phyloP scores from a whole-genome alignment of 2,329 filamentous ascomycete genomes.

The Fusarium chaquense region DNA sequence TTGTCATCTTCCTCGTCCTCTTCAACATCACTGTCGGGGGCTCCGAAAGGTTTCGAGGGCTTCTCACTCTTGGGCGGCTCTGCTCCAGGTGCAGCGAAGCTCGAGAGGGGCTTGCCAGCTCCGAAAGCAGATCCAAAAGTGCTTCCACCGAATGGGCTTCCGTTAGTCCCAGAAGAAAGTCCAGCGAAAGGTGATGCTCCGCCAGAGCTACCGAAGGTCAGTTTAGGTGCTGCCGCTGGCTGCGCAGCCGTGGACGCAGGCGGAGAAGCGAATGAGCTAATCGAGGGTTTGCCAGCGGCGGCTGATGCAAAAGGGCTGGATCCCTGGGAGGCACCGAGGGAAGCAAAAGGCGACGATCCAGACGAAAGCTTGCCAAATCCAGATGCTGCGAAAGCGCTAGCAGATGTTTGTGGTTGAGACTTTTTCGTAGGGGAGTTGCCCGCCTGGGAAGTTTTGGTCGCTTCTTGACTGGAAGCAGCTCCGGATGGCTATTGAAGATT shows the following conservation, averaged over 20 bases:
- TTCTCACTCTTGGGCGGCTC: slow-evolving; percentile 67
- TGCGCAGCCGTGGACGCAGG: slow-evolving; percentile 40
- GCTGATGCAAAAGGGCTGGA: slow-evolving; percentile 63
- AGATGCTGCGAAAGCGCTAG: slow-evolving; percentile 75
- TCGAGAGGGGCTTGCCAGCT: slow-evolving; percentile 65
- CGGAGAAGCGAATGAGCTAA: slow-evolving; percentile 53
- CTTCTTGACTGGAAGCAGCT: slow-evolving; percentile 34
- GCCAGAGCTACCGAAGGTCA: slow-evolving; percentile 61
- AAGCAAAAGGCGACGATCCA: slow-evolving; percentile 73
- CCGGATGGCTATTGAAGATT: slow-evolving; percentile 39
- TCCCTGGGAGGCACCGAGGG: slow-evolving; percentile 61
- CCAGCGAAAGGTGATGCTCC: slow-evolving; percentile 62
- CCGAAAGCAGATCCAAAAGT: slow-evolving; percentile 54
- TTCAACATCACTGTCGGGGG: slow-evolving; percentile 74
- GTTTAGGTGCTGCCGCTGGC: slow-evolving; percentile 56
- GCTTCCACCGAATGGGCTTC: slow-evolving; percentile 56
- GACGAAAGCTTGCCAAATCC: slow-evolving; percentile 75
- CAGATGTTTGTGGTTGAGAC: slow-evolving; percentile 58
- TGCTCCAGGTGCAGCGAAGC: slow-evolving; percentile 75
- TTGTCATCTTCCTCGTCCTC: slow-evolving; percentile 58
- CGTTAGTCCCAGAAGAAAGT: slow-evolving; percentile 57
- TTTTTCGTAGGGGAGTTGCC: slow-evolving; percentile 46
- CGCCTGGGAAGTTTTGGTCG: slow-evolving; percentile 39
- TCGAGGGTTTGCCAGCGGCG: slow-evolving; percentile 51
- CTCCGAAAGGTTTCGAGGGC: slow-evolving; percentile 79